Base-by-base conservation (phyloP, 805 yeast genomes). In the Candida orba region DNA sequence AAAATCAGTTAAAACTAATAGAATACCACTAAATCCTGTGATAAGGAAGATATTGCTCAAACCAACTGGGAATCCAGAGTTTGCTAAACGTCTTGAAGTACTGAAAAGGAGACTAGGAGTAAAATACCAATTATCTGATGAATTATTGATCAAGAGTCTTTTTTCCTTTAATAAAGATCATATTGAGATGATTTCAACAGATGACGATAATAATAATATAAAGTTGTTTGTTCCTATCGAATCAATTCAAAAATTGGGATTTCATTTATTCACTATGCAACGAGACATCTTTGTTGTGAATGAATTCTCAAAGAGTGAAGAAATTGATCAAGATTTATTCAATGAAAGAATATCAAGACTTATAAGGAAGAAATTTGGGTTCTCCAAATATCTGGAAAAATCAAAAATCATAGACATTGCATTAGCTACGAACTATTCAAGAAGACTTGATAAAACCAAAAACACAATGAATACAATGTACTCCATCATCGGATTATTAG, bases 401-500 rank as follows among this genome's bases (percentile, higher is more conserved):
- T 34, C 35, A 7, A 18, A 39, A 5, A 23, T 39, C 2, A 9
- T 27, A 4, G 18, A 40, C 5, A 23, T 30, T 14, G 33, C 46
- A 31, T 31, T 43, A n/a, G 13, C 14, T 17, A 30, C 46, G 3
- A 34, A 25, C 23, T 43, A 39, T 22, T 27, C 13, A 14, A 3
- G 29, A 1, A 18, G 29, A 10, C 29, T 31, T 31, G 37, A 39
- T 14, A 23, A 32, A n/a, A 24, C 17, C 6, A 37, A n/a, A 9
- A 45, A 42, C 36, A 15, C 37, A 4, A 3, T 20, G 5, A 44
- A 43, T 24, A 42, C 54, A 9, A 41, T 61, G 14, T 46, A 46
- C 40, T 55, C 52, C 4, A 34, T 59, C 14, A 47, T 63, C 12
- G 67, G 66, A 7, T 44, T 56, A 22, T 18, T 63, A 15, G 43